Evolutionary conservation across 352 stramenopile species (phyloP), one percentile per base, ranked within the genome.

Genomic region (Phytophthora pluvialis): DNA sequence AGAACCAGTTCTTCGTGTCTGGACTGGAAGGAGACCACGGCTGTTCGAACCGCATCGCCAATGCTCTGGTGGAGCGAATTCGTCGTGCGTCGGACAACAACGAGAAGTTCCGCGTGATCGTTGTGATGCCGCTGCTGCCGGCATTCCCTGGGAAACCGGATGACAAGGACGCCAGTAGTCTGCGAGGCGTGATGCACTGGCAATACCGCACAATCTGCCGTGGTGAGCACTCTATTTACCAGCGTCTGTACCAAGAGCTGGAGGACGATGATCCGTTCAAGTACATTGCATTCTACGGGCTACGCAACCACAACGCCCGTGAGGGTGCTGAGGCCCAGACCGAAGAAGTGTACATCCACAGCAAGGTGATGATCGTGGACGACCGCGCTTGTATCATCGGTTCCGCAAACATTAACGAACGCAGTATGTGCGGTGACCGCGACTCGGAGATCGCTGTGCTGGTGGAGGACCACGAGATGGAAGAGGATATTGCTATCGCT

Each of bases 1-100:
- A 98, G 70, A 97, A 97, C 60, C 88, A 95, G 64, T 95, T 95
- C 67, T 96, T 96, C 42, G 79, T 93, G 11, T 96, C 92, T 45
- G 87, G 88, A 2, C 73, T 97, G 32, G 85, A 95, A 50, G 90
- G 89, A 28, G 91, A 97, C 65, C 76, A 82, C 42, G 56, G 71
- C 0, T 89, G 86, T 42, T 89, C 83, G 18, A 96, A 96, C 62
- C 86, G 86, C 3, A 94, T 96, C 38, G 84, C 80, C 3, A 93
- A 92, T 58, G 88, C 88, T 5, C 57, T 96, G 29, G 77, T 94
- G 3, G 81, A 91, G 51, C 77, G 88, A 12, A 94, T 96, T 49
- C 72, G 79, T 13, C 79, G 86, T 10, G 88, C 88, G 2, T 83
- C 82, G 1, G 77, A 87, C n/a, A 90, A 91, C 67, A 83, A 88